Conservation (phyloP, 2,329 filamentous ascomycete species). For the Alternaria sp. region DNA sequence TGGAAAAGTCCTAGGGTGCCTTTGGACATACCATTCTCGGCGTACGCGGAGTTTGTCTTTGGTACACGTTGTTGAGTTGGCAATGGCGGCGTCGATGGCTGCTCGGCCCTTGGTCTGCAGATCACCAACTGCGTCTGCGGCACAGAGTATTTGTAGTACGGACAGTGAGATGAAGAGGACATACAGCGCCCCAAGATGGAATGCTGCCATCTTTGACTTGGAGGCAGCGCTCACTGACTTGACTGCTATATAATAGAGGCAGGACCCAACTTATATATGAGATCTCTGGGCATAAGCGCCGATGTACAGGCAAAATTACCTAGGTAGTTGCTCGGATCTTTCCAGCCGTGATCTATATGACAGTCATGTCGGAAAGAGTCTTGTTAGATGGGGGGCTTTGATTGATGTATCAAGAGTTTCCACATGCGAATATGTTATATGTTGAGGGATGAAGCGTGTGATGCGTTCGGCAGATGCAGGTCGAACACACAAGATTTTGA, state of each 20-base stretch:
- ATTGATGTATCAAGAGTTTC: constrained; percentile 19
- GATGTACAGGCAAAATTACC: background rate
- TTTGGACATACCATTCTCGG: constrained; percentile 33
- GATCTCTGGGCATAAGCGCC: background rate
- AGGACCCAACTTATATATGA: constrained; percentile 22
- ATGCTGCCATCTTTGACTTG: constrained; percentile 21
- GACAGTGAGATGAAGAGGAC: constrained; percentile 27
- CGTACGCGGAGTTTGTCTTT: constrained; percentile 40
- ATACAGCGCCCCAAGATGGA: constrained; percentile 26
- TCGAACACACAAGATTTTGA: constrained; percentile 6
- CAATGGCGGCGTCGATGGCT: constrained; percentile 33
- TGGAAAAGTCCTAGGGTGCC: background rate
- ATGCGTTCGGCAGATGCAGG: constrained; percentile 30
- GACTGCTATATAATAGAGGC: constrained; percentile 5
- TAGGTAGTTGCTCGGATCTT: constrained; percentile 8
- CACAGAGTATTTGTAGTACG: constrained; percentile 25
- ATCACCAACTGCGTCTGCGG: constrained; percentile 36
- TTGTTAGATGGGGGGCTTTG: constrained; percentile 27
- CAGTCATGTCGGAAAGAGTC: constrained; percentile 7
- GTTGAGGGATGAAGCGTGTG: constrained; percentile 14
- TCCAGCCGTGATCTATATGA: constrained; percentile 16
- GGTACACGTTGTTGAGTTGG: constrained; percentile 38
- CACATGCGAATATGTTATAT: constrained; percentile 10
- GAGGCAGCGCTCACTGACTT: background rate
- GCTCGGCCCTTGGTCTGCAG: constrained; percentile 35